Conservation (phyloP, 1,284 basidiomycete species). For the Moesziomyces globuligerus region DNA sequence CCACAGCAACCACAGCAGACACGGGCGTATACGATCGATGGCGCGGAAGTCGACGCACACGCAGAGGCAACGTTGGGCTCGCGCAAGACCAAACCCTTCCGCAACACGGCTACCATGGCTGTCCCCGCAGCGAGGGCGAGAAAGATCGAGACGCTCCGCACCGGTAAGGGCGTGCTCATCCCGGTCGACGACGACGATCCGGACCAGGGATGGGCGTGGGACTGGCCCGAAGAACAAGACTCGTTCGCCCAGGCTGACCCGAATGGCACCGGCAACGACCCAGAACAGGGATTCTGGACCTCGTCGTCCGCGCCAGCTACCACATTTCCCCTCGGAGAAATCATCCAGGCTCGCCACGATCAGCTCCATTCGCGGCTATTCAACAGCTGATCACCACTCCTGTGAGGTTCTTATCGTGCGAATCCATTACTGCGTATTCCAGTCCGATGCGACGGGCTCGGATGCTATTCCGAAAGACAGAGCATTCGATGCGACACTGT, state of each 20-base stretch:
- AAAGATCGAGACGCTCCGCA: conserved; percentile 9
- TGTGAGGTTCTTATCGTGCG: background rate
- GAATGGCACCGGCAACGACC: background rate
- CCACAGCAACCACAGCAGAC: background rate
- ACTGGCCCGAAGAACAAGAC: conserved; percentile 64
- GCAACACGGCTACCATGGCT: conserved; percentile 9
- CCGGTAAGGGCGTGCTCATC: conserved; percentile 17
- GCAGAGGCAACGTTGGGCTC: background rate
- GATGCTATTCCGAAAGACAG: background rate
- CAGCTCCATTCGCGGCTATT: conserved; percentile 94
- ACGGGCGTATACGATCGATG: conserved; percentile 7
- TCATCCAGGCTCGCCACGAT: conserved; percentile 88
- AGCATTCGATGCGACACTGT: background rate
- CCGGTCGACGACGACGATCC: conserved; percentile 41
- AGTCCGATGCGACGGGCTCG: background rate
- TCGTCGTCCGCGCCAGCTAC: conserved; percentile 74
- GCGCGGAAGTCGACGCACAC: too few species aligned
- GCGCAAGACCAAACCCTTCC: conserved; percentile 8
- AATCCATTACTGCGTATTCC: conserved; percentile 10
- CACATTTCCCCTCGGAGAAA: conserved; percentile 97
- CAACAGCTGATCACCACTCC: conserved; percentile 71
- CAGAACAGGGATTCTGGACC: conserved; percentile 46
- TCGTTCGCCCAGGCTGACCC: background rate
- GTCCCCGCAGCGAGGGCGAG: background rate
- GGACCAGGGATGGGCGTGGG: conserved; percentile 58